Conservation (phyloP, 257 asterid genomes). For the Solanum stenotomum region DNA sequence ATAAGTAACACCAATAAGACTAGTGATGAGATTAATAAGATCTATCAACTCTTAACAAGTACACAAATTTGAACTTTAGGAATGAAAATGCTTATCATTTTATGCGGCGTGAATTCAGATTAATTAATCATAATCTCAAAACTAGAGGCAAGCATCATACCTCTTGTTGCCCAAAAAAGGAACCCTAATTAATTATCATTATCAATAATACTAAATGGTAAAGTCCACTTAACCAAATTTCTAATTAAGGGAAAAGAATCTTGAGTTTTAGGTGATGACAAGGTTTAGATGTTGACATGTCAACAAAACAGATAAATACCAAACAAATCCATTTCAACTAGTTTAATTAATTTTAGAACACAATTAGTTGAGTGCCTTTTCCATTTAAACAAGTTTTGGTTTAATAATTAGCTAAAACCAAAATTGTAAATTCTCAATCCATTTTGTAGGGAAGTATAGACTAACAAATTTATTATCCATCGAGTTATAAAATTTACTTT, state of each 20-base stretch:
- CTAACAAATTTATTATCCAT: neutral
- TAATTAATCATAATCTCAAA: neutral
- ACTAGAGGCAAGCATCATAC: neutral
- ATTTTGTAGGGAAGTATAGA: neutral
- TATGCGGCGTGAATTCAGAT: neutral
- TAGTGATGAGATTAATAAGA: neutral
- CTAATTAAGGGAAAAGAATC: slow-evolving; percentile 7
- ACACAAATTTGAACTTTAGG: neutral
- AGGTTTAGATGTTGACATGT: slow-evolving; percentile 50
- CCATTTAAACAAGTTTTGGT: neutral
- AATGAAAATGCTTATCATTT: neutral
- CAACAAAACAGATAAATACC: slow-evolving; percentile 54
- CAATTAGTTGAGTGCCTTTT: slow-evolving; percentile 15
- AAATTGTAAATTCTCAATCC: neutral
- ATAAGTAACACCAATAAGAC: neutral
- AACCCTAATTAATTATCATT: neutral
- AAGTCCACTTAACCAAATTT: slow-evolving; percentile 10
- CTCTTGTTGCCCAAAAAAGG: neutral
- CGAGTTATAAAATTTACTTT: neutral
- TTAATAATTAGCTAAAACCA: neutral
- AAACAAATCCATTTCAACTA: slow-evolving; percentile 39
- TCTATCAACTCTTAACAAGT: neutral
- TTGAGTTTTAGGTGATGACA: slow-evolving; percentile 30
- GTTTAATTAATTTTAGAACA: slow-evolving; percentile 12
- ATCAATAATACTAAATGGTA: slow-evolving; percentile 5